Conservation (phyloP, 1,284 basidiomycete species). For the Laetiporus sulphureus region DNA sequence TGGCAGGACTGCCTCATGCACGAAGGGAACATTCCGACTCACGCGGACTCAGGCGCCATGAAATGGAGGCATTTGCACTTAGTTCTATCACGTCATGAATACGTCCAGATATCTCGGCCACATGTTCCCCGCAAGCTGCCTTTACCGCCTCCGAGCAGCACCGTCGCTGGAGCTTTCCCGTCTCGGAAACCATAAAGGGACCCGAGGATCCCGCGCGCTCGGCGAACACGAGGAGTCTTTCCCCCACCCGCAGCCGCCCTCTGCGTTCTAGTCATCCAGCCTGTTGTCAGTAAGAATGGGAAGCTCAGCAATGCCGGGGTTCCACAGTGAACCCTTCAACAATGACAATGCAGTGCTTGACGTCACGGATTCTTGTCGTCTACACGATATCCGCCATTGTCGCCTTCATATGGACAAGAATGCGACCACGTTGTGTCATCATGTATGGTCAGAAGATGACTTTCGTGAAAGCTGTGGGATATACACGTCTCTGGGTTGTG, state of each 20-base stretch:
- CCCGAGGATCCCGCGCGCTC: constrained; percentile 9
- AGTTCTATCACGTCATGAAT: constrained; percentile 9
- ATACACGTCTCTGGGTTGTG: too few species aligned
- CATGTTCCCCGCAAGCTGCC: neutral
- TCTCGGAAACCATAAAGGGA: neutral
- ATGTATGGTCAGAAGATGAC: constrained; percentile 8
- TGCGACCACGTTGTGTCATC: constrained; percentile 5
- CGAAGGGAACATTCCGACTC: constrained; percentile 1
- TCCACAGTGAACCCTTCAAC: too few species aligned
- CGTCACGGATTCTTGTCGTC: constrained; percentile 5
- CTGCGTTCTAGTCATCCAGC: too few species aligned
- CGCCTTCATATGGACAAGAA: too few species aligned
- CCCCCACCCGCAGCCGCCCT: neutral
- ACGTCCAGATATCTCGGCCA: constrained; percentile 1
- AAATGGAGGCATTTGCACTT: too few species aligned
- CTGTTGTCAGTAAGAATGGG: too few species aligned
- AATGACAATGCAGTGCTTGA: too few species aligned
- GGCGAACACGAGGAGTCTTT: neutral
- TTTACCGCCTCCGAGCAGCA: neutral
- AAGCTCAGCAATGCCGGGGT: too few species aligned
- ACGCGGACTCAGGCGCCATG: constrained; percentile 5
- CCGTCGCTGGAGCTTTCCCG: constrained; percentile 1
- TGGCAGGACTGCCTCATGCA: neutral
- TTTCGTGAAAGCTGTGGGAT: neutral
- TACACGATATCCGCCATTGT: too few species aligned